Conservation (phyloP, 164 flowering plant genomes). For the Taxillus chinensis region DNA sequence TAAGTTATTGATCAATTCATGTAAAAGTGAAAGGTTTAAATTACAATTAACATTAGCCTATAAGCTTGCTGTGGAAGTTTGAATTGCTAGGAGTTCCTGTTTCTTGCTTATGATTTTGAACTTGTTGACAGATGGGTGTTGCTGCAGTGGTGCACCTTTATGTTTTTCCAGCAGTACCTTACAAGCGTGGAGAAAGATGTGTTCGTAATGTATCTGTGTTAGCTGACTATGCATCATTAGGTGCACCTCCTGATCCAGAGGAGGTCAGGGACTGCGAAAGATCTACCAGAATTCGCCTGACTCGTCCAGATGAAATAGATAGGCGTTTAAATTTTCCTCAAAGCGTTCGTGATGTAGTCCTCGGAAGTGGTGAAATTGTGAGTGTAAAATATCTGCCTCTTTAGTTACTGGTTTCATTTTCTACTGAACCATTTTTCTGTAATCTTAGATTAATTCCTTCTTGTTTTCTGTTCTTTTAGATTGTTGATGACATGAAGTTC, state of each 20-base stretch:
- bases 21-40: too few species aligned
- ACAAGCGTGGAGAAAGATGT: constrained; percentile 92
- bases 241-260: constrained; percentile 83
- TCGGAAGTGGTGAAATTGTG: constrained; percentile 97
- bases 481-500: constrained; percentile 92
- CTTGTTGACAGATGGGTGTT: constrained; percentile 68
- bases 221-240: constrained; percentile 87
- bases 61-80: too few species aligned
- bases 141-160: constrained; percentile 92
- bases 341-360: constrained; percentile 87
- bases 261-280: constrained; percentile 82
- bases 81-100: too few species aligned
- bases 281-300: constrained; percentile 36
- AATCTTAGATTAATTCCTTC: not conserved
- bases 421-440: not conserved
- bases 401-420: not conserved
- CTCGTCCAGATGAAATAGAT: constrained; percentile 53
- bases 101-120: too few species aligned
- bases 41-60: too few species aligned
- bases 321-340: constrained; percentile 65
- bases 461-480: constrained; percentile 28
- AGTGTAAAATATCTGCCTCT: constrained; percentile 19
- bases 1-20: too few species aligned
- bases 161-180: constrained; percentile 90
- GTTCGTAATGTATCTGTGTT: constrained; percentile 87